Conservation (phyloP, 441 rosid genomes). For the Mallotus repandus region DNA sequence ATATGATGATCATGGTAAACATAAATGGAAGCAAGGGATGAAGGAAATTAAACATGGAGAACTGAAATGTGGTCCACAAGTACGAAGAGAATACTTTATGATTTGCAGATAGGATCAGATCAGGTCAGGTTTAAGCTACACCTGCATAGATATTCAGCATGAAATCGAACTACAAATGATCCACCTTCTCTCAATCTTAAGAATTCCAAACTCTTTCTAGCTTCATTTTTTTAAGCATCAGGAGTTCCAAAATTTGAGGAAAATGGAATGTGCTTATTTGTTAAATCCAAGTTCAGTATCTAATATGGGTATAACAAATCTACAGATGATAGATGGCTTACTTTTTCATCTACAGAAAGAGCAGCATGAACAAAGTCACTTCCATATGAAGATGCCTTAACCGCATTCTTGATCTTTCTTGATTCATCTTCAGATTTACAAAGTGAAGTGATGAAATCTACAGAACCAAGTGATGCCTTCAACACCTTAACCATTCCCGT, state of each 20-base stretch:
- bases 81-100: neutral
- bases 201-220: neutral
- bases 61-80: neutral
- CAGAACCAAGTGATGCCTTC: conserved; percentile 87
- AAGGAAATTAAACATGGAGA: neutral
- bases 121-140: conserved; percentile 3
- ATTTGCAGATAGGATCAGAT: neutral
- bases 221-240: neutral
- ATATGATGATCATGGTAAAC: neutral
- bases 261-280: neutral
- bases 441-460: conserved; percentile 78
- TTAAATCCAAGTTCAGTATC: too few relatives aligned
- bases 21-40: neutral
- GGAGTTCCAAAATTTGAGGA: too few relatives aligned
- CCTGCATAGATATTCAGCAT: neutral
- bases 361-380: conserved; percentile 86
- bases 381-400: conserved; percentile 69
- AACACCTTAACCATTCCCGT: conserved; percentile 43
- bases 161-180: neutral
- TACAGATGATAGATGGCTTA: conserved; percentile 20
- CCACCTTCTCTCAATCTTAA: neutral
- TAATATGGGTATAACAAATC: neutral
- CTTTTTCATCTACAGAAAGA: conserved; percentile 81
- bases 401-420: conserved; percentile 70
- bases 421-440: conserved; percentile 70